Evolutionary conservation across 2,329 filamentous ascomycete genomes (phyloP).

Genomic region (Polytolypa hystricis): DNA sequence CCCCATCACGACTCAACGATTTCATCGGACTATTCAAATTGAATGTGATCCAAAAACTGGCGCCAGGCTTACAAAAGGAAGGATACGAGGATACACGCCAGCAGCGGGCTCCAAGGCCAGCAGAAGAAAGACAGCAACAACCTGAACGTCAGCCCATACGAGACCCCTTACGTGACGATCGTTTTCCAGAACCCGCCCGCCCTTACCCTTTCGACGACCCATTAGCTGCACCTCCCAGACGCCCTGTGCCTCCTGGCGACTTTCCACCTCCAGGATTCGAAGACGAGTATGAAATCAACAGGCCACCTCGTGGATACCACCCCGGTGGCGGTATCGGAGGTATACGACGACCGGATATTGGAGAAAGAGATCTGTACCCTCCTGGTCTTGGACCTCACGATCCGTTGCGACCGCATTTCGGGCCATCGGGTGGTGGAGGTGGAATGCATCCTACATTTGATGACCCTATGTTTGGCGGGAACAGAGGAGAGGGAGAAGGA

Average conservation of each 20-base stretch:
- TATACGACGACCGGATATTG: constrained; percentile 56
- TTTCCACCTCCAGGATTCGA: constrained; percentile 86
- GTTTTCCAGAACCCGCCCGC: constrained; percentile 48
- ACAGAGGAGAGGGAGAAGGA: constrained; percentile 40
- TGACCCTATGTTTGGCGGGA: constrained; percentile 70
- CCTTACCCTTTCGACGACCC: constrained; percentile 59
- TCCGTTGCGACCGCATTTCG: constrained; percentile 59
- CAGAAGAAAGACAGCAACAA: constrained; percentile 16
- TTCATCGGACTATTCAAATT: constrained; percentile 63
- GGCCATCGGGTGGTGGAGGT: constrained; percentile 52
- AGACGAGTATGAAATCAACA: constrained; percentile 76
- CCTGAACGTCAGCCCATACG: constrained; percentile 33
- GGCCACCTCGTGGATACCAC: constrained; percentile 46
- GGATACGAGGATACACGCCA: constrained; percentile 55
- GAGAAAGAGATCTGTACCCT: constrained; percentile 79
- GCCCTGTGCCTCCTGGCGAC: constrained; percentile 57
- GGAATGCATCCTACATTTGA: constrained; percentile 97
- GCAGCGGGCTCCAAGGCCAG: constrained; percentile 9
- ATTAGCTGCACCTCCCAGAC: constrained; percentile 48
- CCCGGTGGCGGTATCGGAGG: constrained; percentile 40
- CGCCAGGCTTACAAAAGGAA: constrained; percentile 64
- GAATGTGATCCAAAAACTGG: constrained; percentile 72
- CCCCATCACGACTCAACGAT: constrained; percentile 55
- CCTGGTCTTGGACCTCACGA: constrained; percentile 76
- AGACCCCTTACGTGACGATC: constrained; percentile 42